Percentiles rank a stretch among this genome's conserved stretches.
phyloP scores from a whole-genome alignment of 768 basidiomycete genomes.

The Amanita subjunquillea region DNA sequence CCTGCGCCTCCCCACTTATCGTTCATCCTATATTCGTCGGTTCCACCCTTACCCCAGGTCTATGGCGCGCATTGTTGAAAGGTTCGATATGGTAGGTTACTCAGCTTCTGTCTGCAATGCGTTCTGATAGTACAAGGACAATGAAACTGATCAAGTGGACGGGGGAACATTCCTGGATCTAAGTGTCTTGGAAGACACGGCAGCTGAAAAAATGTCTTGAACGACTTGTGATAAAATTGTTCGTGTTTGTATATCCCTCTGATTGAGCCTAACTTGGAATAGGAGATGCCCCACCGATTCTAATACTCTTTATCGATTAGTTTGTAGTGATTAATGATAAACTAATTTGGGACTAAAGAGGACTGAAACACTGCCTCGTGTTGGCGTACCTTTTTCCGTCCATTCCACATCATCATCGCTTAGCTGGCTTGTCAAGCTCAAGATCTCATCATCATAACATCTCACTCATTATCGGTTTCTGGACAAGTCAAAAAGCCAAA shows the following conservation, averaged over 20 bases:
- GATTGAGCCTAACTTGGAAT: too few relatives aligned
- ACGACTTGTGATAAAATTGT: too few relatives aligned
- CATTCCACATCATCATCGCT: background rate
- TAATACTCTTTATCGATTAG: too few relatives aligned
- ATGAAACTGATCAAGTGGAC: background rate
- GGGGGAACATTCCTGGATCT: background rate
- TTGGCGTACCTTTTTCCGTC: background rate
- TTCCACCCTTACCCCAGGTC: background rate
- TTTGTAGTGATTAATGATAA: too few relatives aligned
- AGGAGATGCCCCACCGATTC: too few relatives aligned
- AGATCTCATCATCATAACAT: background rate
- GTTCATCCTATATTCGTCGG: background rate
- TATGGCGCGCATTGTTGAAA: too few relatives aligned
- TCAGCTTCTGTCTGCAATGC: background rate
- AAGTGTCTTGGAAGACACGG: background rate
- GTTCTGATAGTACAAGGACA: too few relatives aligned
- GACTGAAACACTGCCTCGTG: background rate
- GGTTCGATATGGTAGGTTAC: background rate
- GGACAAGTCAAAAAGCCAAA: background rate
- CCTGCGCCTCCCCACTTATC: background rate
- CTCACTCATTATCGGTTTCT: background rate
- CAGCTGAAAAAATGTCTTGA: too few relatives aligned
- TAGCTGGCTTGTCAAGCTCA: background rate
- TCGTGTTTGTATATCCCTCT: too few relatives aligned
- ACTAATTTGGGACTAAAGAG: too few relatives aligned